Percentiles rank a stretch among this genome's conserved stretches.
phyloP scores from a whole-genome alignment of 768 basidiomycete species.

The Leccinum aurantiacum region DNA sequence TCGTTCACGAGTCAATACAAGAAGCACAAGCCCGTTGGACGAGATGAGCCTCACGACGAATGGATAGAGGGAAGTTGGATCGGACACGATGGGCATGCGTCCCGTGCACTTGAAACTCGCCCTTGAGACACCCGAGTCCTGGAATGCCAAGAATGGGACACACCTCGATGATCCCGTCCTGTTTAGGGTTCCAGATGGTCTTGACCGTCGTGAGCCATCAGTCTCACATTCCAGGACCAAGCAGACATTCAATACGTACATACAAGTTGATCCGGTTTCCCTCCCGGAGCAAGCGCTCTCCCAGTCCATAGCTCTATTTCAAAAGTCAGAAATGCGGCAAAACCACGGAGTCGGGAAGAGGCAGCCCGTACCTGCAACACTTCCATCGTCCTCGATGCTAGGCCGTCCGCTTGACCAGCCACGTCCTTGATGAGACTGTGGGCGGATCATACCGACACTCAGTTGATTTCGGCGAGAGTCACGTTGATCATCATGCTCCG shows the following conservation, averaged over 20 bases:
- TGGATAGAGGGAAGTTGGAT: background rate
- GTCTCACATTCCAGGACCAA: background rate
- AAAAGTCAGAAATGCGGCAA: no score
- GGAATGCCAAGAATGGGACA: background rate
- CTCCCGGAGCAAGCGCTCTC: background rate
- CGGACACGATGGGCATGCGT: background rate
- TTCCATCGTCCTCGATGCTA: background rate
- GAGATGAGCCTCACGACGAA: background rate
- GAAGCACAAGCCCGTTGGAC: background rate
- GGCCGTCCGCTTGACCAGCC: background rate
- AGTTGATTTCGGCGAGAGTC: background rate
- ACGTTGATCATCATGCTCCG: background rate
- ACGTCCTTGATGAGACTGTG: background rate
- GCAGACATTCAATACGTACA: background rate
- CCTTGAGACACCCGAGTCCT: background rate
- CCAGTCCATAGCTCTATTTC: background rate
- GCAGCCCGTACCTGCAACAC: background rate
- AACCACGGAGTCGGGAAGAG: no score
- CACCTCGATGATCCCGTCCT: background rate
- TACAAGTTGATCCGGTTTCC: background rate
- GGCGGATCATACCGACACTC: background rate
- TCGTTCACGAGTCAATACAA: background rate
- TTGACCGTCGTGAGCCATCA: background rate
- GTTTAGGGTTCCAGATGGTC: background rate
- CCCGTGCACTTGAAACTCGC: background rate